Percentiles rank a stretch among this genome's conserved stretches.
Evolutionary conservation across 2,329 filamentous ascomycete genomes (phyloP).

Genomic region (Talaromyces sp.): DNA sequence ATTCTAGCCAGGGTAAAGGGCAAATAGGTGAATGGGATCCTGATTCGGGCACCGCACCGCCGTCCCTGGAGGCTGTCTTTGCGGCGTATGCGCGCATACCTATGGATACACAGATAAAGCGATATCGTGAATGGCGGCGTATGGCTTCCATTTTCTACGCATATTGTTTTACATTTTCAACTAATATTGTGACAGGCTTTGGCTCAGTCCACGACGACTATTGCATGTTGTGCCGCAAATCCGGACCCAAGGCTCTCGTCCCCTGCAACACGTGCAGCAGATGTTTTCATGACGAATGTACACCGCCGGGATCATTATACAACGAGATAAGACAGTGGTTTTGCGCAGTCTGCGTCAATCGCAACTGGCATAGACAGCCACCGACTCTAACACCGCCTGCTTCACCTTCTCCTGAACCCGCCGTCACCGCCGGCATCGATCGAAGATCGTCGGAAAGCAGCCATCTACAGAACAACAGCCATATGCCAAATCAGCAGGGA

Average conservation of each 20-base stretch:
- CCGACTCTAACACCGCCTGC: slow-evolving; percentile 18
- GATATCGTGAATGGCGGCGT: slow-evolving; percentile 18
- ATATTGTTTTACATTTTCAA: too few species aligned
- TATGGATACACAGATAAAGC: slow-evolving; percentile 9
- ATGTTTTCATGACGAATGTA: slow-evolving; percentile 17
- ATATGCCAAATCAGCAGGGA: background rate
- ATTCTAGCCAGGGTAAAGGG: background rate
- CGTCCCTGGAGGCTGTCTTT: background rate
- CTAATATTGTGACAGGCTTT: slow-evolving; percentile 5
- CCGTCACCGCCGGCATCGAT: background rate
- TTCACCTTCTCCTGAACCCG: slow-evolving; percentile 10
- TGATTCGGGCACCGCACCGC: slow-evolving; percentile 3
- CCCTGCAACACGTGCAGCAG: slow-evolving; percentile 13
- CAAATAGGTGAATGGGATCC: slow-evolving; percentile 1
- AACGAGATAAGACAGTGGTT: slow-evolving; percentile 12
- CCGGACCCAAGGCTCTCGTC: slow-evolving; percentile 9
- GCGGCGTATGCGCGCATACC: slow-evolving; percentile 10
- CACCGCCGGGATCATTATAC: slow-evolving; percentile 7
- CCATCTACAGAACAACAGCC: background rate
- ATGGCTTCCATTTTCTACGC: background rate
- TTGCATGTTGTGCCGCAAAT: slow-evolving; percentile 16
- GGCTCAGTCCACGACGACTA: slow-evolving; percentile 17
- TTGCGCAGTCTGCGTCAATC: slow-evolving; percentile 16
- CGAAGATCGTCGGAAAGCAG: background rate
- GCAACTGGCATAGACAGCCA: slow-evolving; percentile 17